phyloP scores from a whole-genome alignment of 805 yeast genomes.

The Blastobotrys muscicola region DNA sequence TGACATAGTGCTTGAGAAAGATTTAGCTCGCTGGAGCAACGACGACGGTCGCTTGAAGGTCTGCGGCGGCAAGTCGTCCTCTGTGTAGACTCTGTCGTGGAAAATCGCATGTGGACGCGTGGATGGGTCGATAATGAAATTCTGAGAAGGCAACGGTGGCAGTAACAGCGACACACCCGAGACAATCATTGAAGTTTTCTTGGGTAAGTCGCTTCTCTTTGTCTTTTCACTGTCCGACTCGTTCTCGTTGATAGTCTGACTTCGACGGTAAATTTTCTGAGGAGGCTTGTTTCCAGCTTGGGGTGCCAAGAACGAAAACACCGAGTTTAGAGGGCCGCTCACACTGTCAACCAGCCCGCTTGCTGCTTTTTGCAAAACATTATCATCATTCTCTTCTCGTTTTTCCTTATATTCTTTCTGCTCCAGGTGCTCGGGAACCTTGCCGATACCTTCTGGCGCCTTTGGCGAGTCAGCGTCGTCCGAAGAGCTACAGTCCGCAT shows the following conservation, averaged over 20 bases:
- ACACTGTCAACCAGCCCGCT: constrained; percentile 7
- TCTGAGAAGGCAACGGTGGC: constrained; percentile 70
- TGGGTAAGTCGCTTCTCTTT: constrained; percentile 32
- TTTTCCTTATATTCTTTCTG: not conserved
- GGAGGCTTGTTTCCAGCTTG: constrained; percentile 20
- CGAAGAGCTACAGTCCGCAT: constrained; percentile 18
- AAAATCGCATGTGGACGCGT: constrained; percentile 57
- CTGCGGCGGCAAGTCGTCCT: constrained; percentile 53
- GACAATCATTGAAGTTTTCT: constrained; percentile 61
- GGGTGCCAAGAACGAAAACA: constrained; percentile 24
- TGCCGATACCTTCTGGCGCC: constrained; percentile 2
- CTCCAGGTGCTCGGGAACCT: constrained; percentile 10
- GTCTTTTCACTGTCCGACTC: constrained; percentile 12
- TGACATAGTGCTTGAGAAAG: constrained; percentile 3
- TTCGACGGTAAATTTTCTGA: constrained; percentile 20
- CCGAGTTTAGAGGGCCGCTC: constrained; percentile 12
- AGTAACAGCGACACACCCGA: constrained; percentile 69
- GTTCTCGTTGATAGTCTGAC: constrained; percentile 16
- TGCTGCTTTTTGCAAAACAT: not conserved
- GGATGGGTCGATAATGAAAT: constrained; percentile 59
- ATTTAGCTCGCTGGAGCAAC: not conserved
- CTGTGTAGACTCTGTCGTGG: constrained; percentile 71
- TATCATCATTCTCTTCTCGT: not conserved
- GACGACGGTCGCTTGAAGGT: constrained; percentile 21
- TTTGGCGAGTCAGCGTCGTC: not conserved